Conservation (phyloP, 345 rosid genomes). For the Balakata baccata region DNA sequence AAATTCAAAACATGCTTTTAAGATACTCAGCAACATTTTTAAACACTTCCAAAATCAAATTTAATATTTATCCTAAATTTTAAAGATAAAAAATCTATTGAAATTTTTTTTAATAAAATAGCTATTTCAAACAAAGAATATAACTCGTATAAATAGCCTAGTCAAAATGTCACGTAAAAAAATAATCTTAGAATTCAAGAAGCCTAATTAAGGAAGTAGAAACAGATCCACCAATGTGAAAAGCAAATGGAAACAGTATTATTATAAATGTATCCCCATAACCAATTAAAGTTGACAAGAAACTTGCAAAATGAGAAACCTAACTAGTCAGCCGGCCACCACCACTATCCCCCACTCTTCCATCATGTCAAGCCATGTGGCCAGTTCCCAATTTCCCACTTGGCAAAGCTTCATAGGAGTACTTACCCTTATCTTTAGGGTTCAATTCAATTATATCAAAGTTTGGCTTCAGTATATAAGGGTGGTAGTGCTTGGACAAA, state of each 20-base stretch:
- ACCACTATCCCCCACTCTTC: background rate
- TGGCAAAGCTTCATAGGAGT: slow-evolving; percentile 10
- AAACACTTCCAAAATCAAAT: too few relatives aligned
- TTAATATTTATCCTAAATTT: too few relatives aligned
- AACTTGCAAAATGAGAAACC: background rate
- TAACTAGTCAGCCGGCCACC: background rate
- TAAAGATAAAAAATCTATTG: too few relatives aligned
- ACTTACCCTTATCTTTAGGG: background rate
- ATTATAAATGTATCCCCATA: background rate
- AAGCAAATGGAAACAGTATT: background rate
- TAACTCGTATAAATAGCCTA: too few relatives aligned
- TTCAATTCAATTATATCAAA: slow-evolving; percentile 10
- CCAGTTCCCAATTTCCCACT: slow-evolving; percentile 24
- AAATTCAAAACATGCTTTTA: too few relatives aligned
- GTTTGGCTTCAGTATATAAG: background rate
- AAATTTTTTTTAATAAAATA: too few relatives aligned
- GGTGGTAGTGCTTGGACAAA: background rate
- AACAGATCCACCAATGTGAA: background rate
- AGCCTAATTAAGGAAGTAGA: background rate
- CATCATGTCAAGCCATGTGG: slow-evolving; percentile 32
- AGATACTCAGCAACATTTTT: too few relatives aligned
- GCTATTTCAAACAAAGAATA: too few relatives aligned
- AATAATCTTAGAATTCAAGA: too few relatives aligned
- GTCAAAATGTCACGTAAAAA: background rate
- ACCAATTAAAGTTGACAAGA: background rate